phyloP scores from a whole-genome alignment of 176 grass and related monocot species.

The Oropetium thomaeum region DNA sequence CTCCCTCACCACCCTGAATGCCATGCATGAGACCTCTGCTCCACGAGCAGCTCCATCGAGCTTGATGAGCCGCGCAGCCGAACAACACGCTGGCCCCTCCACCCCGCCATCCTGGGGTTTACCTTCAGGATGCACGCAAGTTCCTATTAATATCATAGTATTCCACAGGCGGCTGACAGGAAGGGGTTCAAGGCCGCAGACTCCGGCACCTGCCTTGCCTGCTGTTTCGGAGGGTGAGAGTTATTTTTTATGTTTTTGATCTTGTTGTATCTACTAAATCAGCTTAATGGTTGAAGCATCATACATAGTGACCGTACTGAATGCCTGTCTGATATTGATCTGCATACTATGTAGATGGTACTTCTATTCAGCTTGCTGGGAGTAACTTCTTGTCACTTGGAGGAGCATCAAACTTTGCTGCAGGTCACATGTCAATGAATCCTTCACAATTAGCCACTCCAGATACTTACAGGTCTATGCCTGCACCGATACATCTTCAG shows the following conservation, averaged over 20 bases:
- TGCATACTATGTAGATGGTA: slow-evolving; percentile 21
- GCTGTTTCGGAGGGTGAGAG: slow-evolving; percentile 29
- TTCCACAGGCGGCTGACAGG: slow-evolving; percentile 29
- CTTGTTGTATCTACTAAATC: background rate
- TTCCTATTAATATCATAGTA: slow-evolving; percentile 47
- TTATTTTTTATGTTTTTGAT: slow-evolving; percentile 19
- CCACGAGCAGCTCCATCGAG: background rate
- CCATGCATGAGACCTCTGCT: background rate
- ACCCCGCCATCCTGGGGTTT: slow-evolving; percentile 24
- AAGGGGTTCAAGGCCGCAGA: slow-evolving; percentile 8
- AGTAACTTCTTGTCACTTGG: slow-evolving; percentile 38
- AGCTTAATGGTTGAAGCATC: background rate
- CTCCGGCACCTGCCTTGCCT: slow-evolving; percentile 20
- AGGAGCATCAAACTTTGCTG: slow-evolving; percentile 10
- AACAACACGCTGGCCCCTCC: slow-evolving; percentile 16
- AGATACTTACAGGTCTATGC: slow-evolving; percentile 7
- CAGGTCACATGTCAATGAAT: slow-evolving; percentile 4
- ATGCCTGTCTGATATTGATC: background rate
- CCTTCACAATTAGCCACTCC: slow-evolving; percentile 26
- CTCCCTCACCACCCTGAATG: slow-evolving; percentile 21
- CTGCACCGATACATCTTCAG: slow-evolving; percentile 12
- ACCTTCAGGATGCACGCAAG: slow-evolving; percentile 36
- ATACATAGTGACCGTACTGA: slow-evolving; percentile 8
- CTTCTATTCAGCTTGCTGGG: slow-evolving; percentile 18
- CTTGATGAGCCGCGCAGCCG: background rate